Base-by-base conservation (phyloP, 805 yeast genomes). In the Barnettozyma californica region DNA sequence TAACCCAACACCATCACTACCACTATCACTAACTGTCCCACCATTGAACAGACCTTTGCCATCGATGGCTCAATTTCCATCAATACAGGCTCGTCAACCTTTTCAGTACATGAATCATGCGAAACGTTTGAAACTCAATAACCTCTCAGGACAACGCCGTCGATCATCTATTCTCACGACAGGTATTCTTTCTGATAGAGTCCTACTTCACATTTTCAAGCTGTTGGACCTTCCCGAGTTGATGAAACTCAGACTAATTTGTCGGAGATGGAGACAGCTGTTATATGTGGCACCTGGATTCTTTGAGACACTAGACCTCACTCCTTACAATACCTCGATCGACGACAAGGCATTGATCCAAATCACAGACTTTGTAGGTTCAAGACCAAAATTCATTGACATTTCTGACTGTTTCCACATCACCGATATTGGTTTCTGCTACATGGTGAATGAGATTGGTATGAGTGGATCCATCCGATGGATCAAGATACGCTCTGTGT, bases 401-500 rank as follows among this genome's bases (percentile, higher is more conserved):
- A 73, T 86, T 16, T 80, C 89, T 20, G 81, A 81, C 61, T 86
- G 94, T 60, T 85, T 81, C 68, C 91, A 86, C 61, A 71, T 86
- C 8, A 83, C 91, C 0, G 91, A 85, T 62, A 83, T 76, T 52
- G 89, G 91, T 0, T 86, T 86, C 62, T 75, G 81, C 41, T 81
- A 80, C 58, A 69, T 86, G 71, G 80, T 85, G 19, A 83, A 80
- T 56, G 87, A 84, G 55, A 74, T 84, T 47, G 90, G 90, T 2
- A 80, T 83, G 55, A 61, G 79, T 36, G 89, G 89, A 3, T 70
- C 73, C 29, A 74, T 86, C 41, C 69, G 70, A 46, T 65, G 66
- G 9, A 66, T 86, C 44, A 74, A 72, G 51, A 83, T 85, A 89
- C 73, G 71, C 52, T 79, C 86, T 14, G 83, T 78, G 43, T 85